A percentile compares a stretch with the other conserved stretches of the same genome.
Conservation (phyloP, 2,329 filamentous ascomycete genomes). For the Penicillium sumatraense region DNA sequence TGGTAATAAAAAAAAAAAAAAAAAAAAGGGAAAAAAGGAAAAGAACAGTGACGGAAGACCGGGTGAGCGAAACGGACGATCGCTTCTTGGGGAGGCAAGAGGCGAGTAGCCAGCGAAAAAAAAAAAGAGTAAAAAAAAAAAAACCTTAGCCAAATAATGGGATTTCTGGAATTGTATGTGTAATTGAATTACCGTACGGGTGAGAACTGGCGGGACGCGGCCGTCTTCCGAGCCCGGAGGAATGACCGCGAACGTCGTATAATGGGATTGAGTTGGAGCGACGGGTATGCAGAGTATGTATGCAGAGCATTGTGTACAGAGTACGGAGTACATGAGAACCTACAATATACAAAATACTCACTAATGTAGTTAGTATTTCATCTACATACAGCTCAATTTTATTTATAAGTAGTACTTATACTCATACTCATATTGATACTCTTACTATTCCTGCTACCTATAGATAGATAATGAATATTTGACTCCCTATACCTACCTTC, state of each 20-base stretch:
- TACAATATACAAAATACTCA: too few species aligned
- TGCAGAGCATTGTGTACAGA: not conserved
- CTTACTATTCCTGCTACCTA: too few species aligned
- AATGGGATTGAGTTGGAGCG: too few species aligned
- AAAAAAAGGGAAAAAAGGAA: constrained; percentile 21
- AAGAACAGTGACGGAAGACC: constrained; percentile 19
- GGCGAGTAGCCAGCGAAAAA: constrained; percentile 24
- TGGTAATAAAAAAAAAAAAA: constrained; percentile 25
- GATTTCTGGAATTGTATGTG: not conserved
- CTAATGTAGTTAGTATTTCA: too few species aligned
- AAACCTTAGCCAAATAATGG: constrained; percentile 15
- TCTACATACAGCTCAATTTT: too few species aligned
- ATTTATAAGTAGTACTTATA: too few species aligned
- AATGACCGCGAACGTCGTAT: constrained; percentile 7
- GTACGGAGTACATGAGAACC: too few species aligned
- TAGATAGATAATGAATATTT: too few species aligned
- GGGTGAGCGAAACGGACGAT: constrained; percentile 26
- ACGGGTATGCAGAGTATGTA: not conserved
- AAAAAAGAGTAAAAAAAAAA: constrained; percentile 13
- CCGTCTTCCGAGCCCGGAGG: constrained; percentile 16
- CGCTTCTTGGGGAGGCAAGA: constrained; percentile 31
- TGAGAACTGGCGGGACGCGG: constrained; percentile 12
- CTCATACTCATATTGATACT: too few species aligned
- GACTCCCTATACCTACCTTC: too few species aligned
- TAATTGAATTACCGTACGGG: not conserved